Percentiles rank a stretch among this genome's conserved stretches.
These are phyloP conservation scores for Hypoxylon subgilvum DNA, from an alignment of 495 filamentous ascomycete genomes.

Conservation along the genomic window DNA sequence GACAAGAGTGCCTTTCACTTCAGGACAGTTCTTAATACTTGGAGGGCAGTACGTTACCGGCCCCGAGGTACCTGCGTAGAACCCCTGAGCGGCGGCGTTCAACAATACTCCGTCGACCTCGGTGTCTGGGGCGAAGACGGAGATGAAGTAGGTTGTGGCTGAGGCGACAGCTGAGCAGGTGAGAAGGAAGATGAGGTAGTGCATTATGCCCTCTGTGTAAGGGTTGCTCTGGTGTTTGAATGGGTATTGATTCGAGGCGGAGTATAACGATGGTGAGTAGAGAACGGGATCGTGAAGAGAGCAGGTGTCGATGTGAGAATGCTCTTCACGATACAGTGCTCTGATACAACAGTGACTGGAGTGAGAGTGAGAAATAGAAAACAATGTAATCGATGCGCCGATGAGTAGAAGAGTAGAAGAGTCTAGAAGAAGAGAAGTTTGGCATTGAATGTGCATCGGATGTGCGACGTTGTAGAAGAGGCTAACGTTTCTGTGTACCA, in stretches of 20 bases:
- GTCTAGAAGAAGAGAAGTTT: background rate
- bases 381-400: too few relatives aligned
- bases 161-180: conserved; percentile 18
- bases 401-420: background rate
- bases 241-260: background rate
- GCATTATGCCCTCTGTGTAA: conserved; percentile 6
- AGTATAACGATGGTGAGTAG: too few relatives aligned
- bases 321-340: too few relatives aligned
- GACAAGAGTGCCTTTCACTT: conserved; percentile 32
- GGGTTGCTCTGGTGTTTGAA: background rate
- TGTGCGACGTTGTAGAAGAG: conserved; percentile 11
- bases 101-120: conserved; percentile 20
- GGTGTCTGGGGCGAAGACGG: conserved; percentile 31
- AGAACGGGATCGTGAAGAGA: too few relatives aligned
- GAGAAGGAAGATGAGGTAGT: background rate
- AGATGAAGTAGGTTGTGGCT: conserved; percentile 30
- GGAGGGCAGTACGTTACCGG: conserved; percentile 33
- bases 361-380: too few relatives aligned
- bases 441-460: background rate
- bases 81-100: conserved; percentile 31
- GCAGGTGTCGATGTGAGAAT: too few relatives aligned
- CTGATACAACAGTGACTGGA: too few relatives aligned
- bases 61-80: conserved; percentile 26
- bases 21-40: conserved; percentile 14
- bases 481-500: background rate